These are phyloP conservation scores for Gossypium trilobum DNA, from an alignment of 441 rosid species.

Conservation along the genomic window DNA sequence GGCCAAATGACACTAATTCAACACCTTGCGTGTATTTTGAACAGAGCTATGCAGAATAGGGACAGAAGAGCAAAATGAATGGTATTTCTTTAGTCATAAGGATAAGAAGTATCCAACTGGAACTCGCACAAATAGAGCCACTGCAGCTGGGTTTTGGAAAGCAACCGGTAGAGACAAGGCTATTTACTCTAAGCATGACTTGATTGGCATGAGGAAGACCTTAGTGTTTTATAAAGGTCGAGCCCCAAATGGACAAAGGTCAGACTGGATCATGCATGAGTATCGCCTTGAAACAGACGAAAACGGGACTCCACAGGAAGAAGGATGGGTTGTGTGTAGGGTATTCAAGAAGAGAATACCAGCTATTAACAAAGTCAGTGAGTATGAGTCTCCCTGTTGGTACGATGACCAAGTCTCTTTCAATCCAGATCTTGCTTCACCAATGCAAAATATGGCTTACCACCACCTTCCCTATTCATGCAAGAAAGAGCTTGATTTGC, in stretches of 20 bases:
- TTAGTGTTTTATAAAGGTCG: constrained; percentile 64
- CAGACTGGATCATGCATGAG: constrained; percentile 82
- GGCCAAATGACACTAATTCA: neutral
- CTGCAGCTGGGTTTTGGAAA: constrained; percentile 73
- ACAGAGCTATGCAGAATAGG: constrained; percentile 75
- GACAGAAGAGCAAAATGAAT: constrained; percentile 64
- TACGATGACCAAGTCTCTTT: constrained; percentile 58
- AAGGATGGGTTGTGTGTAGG: constrained; percentile 96
- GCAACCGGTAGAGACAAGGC: constrained; percentile 77
- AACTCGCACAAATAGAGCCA: constrained; percentile 79
- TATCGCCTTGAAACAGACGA: constrained; percentile 74
- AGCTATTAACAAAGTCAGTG: constrained; percentile 33
- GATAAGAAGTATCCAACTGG: constrained; percentile 93
- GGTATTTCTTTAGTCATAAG: constrained; percentile 92
- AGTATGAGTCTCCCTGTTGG: constrained; percentile 60
- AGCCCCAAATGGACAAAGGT: constrained; percentile 69
- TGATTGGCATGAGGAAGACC: constrained; percentile 74
- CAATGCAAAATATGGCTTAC: constrained; percentile 30
- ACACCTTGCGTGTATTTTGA: neutral
- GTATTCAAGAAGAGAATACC: constrained; percentile 77
- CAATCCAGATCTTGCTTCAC: constrained; percentile 46
- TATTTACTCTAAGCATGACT: constrained; percentile 50
- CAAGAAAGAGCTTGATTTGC: constrained; percentile 48
- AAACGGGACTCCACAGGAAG: constrained; percentile 78
- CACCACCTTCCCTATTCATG: constrained; percentile 33